Conservation (phyloP, 495 filamentous ascomycete species). For the Baudoinia panamericana region DNA sequence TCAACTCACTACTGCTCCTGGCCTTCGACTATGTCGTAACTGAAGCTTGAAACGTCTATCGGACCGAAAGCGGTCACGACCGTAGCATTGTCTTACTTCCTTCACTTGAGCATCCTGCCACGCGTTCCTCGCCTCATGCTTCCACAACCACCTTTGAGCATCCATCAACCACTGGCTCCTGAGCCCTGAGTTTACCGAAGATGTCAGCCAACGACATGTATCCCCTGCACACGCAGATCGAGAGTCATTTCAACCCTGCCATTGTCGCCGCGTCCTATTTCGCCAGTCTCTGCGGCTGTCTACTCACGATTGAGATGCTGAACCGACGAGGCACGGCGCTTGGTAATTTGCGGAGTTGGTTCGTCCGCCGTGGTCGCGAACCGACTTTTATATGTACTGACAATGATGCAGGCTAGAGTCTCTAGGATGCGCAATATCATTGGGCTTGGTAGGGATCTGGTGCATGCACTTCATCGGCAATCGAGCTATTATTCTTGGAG, state of each 20-base stretch:
- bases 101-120: background rate
- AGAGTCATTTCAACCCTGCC: constrained; percentile 43
- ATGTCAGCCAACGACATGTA: background rate
- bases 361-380: constrained; percentile 2
- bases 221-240: constrained; percentile 22
- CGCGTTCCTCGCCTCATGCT: background rate
- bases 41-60: too few relatives aligned
- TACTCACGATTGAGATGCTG: constrained; percentile 69
- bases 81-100: background rate
- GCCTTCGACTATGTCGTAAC: too few relatives aligned
- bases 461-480: constrained; percentile 82
- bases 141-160: background rate
- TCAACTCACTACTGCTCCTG: too few relatives aligned
- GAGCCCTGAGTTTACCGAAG: background rate
- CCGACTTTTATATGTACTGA: background rate
- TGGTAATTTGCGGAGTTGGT: constrained; percentile 24
- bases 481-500: constrained; percentile 55
- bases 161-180: background rate
- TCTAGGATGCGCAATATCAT: constrained; percentile 53
- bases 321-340: constrained; percentile 45
- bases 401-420: constrained; percentile 49
- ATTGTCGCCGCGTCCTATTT: constrained; percentile 64
- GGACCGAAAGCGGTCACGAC: background rate
- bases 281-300: constrained; percentile 62
- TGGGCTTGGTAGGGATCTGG: constrained; percentile 78